phyloP scores from a whole-genome alignment of 495 filamentous ascomycete species.

The Podospora tetraspora region DNA sequence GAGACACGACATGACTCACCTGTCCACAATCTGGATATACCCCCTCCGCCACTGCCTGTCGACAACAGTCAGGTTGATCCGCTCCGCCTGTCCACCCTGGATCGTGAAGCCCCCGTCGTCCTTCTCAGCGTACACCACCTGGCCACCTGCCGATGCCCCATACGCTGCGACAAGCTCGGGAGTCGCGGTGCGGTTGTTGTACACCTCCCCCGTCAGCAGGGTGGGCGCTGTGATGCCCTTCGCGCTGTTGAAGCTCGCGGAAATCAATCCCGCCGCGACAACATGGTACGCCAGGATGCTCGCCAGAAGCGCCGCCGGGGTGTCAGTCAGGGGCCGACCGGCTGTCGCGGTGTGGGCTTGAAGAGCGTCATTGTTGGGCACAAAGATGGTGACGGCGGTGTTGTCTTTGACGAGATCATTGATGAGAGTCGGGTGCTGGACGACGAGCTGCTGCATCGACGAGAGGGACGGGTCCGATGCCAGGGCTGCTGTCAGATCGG shows the following conservation, averaged over 20 bases:
- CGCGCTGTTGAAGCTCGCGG: constrained; percentile 8
- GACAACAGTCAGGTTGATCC: constrained; percentile 5
- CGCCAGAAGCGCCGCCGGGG: not conserved
- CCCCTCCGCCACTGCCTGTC: constrained; percentile 12
- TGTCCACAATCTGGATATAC: constrained; percentile 15
- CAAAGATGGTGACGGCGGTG: not conserved
- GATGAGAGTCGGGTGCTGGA: not conserved
- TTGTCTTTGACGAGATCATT: not conserved
- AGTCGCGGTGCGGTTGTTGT: constrained; percentile 22
- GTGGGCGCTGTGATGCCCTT: constrained; percentile 19
- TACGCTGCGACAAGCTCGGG: constrained; percentile 2
- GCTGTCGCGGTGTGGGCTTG: not conserved
- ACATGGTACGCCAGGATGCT: constrained; percentile 15
- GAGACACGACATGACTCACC: no score
- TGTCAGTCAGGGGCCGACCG: not conserved
- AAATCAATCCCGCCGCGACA: constrained; percentile 8
- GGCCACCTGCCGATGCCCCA: constrained; percentile 10
- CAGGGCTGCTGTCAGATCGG: constrained; percentile 2
- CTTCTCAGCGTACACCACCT: constrained; percentile 9
- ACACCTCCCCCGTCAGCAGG: constrained; percentile 12
- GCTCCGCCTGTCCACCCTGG: not conserved
- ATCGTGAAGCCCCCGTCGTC: constrained; percentile 3
- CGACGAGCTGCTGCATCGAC: not conserved
- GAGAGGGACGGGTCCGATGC: not conserved
- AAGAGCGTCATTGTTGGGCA: constrained; percentile 4